Base-by-base conservation (phyloP, 2,329 filamentous ascomycete genomes). In the Fusarium buxicola region DNA sequence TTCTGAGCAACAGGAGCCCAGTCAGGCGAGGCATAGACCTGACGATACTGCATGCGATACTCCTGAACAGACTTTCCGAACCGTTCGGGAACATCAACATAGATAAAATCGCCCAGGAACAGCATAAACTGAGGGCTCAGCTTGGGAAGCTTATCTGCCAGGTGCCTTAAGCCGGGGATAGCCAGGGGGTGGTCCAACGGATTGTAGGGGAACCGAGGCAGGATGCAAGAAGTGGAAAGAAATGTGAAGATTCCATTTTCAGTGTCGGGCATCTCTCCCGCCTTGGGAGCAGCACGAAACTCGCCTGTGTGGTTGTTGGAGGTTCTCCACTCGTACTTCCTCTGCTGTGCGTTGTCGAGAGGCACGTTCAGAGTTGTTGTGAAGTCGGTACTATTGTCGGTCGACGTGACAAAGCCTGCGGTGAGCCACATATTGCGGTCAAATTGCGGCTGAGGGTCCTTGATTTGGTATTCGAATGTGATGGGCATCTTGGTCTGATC, bases 21-120 rank as follows among this genome's bases (percentile, higher is more conserved):
- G 65, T 97, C 94, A 0, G 94, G 94, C 3, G 94, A 97, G 0
- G 92, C 90, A 72, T 99, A 99, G n/a, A 97, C 89, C 69, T 96
- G 92, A 16, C 94, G 89, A 73, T 99, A 99, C 73, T 97, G 93
- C 72, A 92, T 87, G 45, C 94, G 87, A 75, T 97, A 99, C 70
- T 93, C 88, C 50, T 92, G 88, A 2, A 83, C 79, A 0, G 86
- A 84, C 35, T 84, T 87, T 10, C 92, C 93, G 73, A 94, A 90
- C 9, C 90, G 87, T 43, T 87, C 84, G 0, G 94, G 94, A 0
- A 98, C 94, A 71, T 99, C 95, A 31, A 92, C 85, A 72, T 96
- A 96, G 72, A 96, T 94, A 73, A 95, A 96, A 70, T 96, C 92
- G 31, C 92, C 92, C 0, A 96, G 82, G 76, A 91, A 91, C n/a